These are phyloP conservation scores for Fusarium brachygibbosum DNA, from an alignment of 2,329 filamentous ascomycete genomes.

Conservation along the genomic window DNA sequence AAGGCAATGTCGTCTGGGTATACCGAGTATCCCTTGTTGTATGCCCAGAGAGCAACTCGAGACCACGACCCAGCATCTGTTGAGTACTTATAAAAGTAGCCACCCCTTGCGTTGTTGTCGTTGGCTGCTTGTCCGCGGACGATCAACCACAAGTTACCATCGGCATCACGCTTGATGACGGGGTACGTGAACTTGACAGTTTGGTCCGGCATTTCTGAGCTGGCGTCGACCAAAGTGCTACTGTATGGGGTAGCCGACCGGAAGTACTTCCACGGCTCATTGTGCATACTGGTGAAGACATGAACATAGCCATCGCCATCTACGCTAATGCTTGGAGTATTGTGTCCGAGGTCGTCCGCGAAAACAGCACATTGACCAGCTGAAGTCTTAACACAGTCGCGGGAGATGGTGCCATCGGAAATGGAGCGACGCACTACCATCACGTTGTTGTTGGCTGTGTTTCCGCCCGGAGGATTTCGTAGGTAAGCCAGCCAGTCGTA, in stretches of 20 bases:
- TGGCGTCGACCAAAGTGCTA: conserved; percentile 38
- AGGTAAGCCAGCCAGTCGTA: conserved; percentile 45
- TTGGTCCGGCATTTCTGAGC: conserved; percentile 43
- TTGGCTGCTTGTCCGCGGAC: conserved; percentile 24
- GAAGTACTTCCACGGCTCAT: conserved; percentile 47
- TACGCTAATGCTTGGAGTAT: conserved; percentile 24
- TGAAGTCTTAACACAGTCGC: conserved; percentile 43
- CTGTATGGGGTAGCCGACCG: conserved; percentile 41
- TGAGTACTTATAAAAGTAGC: conserved; percentile 32
- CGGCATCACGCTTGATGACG: conserved; percentile 24
- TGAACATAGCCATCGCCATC: conserved; percentile 47
- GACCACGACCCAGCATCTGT: conserved; percentile 7
- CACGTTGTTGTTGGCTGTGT: conserved; percentile 45
- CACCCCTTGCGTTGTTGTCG: conserved; percentile 15
- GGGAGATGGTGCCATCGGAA: conserved; percentile 34
- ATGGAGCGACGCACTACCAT: conserved; percentile 44
- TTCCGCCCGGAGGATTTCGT: conserved; percentile 43
- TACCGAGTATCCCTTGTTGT: conserved; percentile 44
- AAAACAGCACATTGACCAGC: conserved; percentile 41
- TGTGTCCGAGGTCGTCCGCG: conserved; percentile 45
- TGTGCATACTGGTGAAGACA: conserved; percentile 50
- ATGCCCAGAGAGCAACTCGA: conserved; percentile 31
- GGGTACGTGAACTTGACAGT: conserved; percentile 30
- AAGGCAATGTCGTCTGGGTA: conserved; percentile 49
- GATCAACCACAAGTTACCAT: conserved; percentile 23